Conservation (phyloP, 2,329 filamentous ascomycete genomes). For the Fusarium albidum region DNA sequence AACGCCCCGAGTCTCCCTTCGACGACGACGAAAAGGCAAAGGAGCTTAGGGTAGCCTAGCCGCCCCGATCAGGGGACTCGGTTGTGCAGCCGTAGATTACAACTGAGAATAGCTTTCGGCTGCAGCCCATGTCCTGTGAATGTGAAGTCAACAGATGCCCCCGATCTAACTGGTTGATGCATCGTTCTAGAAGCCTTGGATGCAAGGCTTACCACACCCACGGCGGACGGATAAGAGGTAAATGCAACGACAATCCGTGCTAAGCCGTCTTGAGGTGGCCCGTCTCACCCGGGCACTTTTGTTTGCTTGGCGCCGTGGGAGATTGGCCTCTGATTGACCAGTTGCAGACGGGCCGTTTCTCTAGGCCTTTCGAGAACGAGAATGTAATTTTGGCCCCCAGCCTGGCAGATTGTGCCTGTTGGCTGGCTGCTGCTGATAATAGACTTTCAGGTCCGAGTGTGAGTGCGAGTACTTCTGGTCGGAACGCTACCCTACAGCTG, state of each 20-base stretch:
- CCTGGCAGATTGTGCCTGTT: slow-evolving; percentile 9
- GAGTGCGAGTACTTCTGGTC: slow-evolving; percentile 12
- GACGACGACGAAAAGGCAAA: slow-evolving; percentile 30
- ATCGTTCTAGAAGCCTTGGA: too few species aligned
- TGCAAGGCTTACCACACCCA: too few species aligned
- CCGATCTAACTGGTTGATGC: slow-evolving; percentile 11
- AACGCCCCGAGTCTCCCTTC: slow-evolving; percentile 33
- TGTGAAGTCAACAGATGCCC: slow-evolving; percentile 1
- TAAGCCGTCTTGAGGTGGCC: too few species aligned
- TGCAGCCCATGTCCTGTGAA: slow-evolving; percentile 3
- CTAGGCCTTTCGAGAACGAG: slow-evolving; percentile 6
- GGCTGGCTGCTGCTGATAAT: slow-evolving; percentile 1
- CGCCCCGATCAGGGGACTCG: slow-evolving; percentile 2
- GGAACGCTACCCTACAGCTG: slow-evolving; percentile 7
- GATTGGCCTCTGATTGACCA: too few species aligned
- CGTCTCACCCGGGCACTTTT: too few species aligned
- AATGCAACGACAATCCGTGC: too few species aligned
- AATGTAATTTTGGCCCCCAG: too few species aligned
- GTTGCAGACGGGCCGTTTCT: slow-evolving; percentile 2
- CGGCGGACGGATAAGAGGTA: too few species aligned
- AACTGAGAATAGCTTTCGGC: slow-evolving; percentile 12
- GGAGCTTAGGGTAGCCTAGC: slow-evolving; percentile 34
- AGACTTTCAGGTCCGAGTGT: slow-evolving; percentile 1
- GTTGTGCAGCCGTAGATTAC: slow-evolving; percentile 22
- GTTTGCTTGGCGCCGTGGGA: too few species aligned